Base-by-base conservation (phyloP, 257 asterid species). In the Nicotiana knightiana region DNA sequence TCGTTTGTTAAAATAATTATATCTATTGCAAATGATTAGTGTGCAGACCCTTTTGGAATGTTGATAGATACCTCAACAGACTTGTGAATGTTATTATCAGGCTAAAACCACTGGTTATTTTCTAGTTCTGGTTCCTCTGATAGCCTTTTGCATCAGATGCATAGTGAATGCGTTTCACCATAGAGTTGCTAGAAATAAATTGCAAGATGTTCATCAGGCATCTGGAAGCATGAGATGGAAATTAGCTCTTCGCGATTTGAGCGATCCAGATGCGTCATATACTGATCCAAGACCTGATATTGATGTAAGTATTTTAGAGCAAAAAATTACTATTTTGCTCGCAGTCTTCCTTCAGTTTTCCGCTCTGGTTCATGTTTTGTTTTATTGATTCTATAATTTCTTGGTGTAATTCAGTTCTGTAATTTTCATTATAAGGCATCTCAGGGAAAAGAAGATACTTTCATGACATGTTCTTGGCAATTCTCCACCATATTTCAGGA, bases 121-220 rank as follows among this genome's bases (percentile, higher is more conserved):
- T 66, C 92, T 91, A 73, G 86, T 90, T 88, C 84, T 90, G 91
- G 92, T 89, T 85, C 90, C 97, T 82, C 83, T 91, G 85, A 55
- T 91, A 64, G 93, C 87, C 86, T 84, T 91, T 81, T 91, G 93
- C 93, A 88, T 92, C 82, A 85, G 86, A 87, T 92, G 93, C 91
- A 68, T 91, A 81, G 80, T 90, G 55, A 80, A 67, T 21, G 85
- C 89, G 68, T 85, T 88, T 65, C 85, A 43, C 66, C 84, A 78
- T 81, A 85, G 85, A 83, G 77, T 61, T 81, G 64, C 86, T 5
- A 80, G 81, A 77, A 85, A 81, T 13, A 83, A 77, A 73, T 55
- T 85, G 4, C 59, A 79, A 76, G 59, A 61, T 54, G 87, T 75
- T 48, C 88, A 61, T 24, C 67, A 26, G 33, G 59, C 83, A 8